Evolutionary conservation across 768 basidiomycete genomes (phyloP).

Genomic region (Collybia sp.): DNA sequence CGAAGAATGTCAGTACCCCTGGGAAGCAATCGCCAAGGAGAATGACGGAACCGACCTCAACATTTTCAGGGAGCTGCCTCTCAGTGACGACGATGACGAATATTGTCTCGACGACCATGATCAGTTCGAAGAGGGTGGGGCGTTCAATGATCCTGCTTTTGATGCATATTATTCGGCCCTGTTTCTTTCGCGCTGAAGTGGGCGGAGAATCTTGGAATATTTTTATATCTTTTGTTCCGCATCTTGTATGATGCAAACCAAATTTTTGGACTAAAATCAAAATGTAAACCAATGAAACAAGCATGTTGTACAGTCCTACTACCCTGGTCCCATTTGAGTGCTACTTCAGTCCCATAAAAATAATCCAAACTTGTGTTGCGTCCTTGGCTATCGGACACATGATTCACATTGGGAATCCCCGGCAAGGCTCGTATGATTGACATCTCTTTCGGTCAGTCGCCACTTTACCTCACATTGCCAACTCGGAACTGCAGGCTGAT

Average conservation of each 20-base stretch:
- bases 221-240: constrained; percentile 5
- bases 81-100: constrained; percentile 8
- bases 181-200: constrained; percentile 3
- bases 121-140: constrained; percentile 19
- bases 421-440: no score
- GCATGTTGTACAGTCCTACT: no score
- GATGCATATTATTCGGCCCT: constrained; percentile 17
- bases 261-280: no score
- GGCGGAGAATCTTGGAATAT: neutral
- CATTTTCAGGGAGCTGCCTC: constrained; percentile 6
- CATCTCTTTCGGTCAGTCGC: no score
- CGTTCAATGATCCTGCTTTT: constrained; percentile 23
- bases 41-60: constrained; percentile 7
- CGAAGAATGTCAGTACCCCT: constrained; percentile 22
- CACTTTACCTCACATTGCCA: no score
- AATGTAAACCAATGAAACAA: no score
- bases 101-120: constrained; percentile 11
- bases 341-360: no score
- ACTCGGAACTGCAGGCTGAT: no score
- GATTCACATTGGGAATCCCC: no score
- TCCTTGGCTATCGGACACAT: no score
- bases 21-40: constrained; percentile 20
- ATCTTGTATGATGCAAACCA: neutral
- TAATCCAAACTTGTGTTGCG: no score
- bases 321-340: no score